A percentile compares a stretch with the other conserved stretches of the same genome.
phyloP scores from a whole-genome alignment of 129 eudicot species.

The Silybum marianum region DNA sequence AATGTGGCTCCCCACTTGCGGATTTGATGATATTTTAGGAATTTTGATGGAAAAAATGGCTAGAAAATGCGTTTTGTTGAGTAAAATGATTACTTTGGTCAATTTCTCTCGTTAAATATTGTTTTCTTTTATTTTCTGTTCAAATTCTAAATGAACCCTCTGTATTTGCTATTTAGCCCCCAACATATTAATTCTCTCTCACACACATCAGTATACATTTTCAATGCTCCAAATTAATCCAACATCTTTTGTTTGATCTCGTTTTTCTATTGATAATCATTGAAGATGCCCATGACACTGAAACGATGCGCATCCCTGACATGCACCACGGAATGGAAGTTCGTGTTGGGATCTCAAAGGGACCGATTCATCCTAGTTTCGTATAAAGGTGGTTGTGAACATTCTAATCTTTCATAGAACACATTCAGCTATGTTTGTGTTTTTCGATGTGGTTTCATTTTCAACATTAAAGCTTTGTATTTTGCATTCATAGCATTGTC shows the following conservation, averaged over 20 bases:
- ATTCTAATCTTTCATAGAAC: not conserved
- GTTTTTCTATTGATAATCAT: not conserved
- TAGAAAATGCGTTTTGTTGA: too few relatives aligned
- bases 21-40: too few relatives aligned
- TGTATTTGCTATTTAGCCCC: not conserved
- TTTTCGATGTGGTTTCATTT: constrained; percentile 2
- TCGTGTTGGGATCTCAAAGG: constrained; percentile 68
- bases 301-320: constrained; percentile 50
- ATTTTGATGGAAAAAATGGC: too few relatives aligned
- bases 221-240: not conserved
- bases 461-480: not conserved
- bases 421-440: not conserved
- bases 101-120: too few relatives aligned
- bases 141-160: not conserved
- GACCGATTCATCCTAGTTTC: constrained; percentile 67
- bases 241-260: not conserved
- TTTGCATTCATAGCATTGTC: not conserved
- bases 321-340: constrained; percentile 86
- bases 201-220: not conserved
- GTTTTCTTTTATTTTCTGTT: not conserved
- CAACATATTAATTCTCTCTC: not conserved
- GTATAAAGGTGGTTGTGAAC: constrained; percentile 36
- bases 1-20: too few relatives aligned
- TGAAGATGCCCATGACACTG: constrained; percentile 68
- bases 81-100: too few relatives aligned